phyloP scores from a whole-genome alignment of 192 early-diverging fungal species.

The Phycomyces blakesleeanus region DNA sequence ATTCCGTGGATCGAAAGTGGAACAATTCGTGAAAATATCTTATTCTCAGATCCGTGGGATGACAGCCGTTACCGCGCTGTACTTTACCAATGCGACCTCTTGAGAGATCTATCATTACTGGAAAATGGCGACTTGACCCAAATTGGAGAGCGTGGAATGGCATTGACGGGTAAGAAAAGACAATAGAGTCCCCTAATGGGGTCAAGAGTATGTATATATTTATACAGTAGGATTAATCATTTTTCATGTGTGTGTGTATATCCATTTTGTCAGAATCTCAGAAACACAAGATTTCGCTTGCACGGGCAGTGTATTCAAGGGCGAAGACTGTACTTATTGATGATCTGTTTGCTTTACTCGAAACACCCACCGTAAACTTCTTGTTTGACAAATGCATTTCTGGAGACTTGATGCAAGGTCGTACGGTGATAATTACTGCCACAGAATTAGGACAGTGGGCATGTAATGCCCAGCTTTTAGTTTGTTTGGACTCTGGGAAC shows the following conservation, averaged over 20 bases:
- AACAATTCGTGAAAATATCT: slow-evolving; percentile 68
- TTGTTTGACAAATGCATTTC: slow-evolving; percentile 51
- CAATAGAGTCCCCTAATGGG: too few species aligned
- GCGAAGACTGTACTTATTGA: slow-evolving; percentile 74
- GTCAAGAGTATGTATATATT: too few species aligned
- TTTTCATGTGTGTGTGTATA: neutral
- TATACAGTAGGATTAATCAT: too few species aligned
- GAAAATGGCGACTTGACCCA: slow-evolving; percentile 67
- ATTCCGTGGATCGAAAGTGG: slow-evolving; percentile 57
- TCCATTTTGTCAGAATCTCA: slow-evolving; percentile 42
- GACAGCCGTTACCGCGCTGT: slow-evolving; percentile 60
- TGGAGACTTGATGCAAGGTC: slow-evolving; percentile 61
- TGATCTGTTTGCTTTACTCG: slow-evolving; percentile 67
- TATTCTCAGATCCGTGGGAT: slow-evolving; percentile 56
- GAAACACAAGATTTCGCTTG: slow-evolving; percentile 74
- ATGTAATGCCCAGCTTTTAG: slow-evolving; percentile 44
- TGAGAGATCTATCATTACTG: slow-evolving; percentile 60
- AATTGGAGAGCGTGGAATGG: slow-evolving; percentile 64
- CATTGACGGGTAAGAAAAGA: slow-evolving; percentile 51
- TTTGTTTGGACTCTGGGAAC: slow-evolving; percentile 46
- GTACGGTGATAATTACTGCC: slow-evolving; percentile 80
- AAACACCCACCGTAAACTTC: slow-evolving; percentile 41
- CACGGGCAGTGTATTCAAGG: slow-evolving; percentile 72
- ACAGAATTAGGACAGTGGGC: slow-evolving; percentile 66
- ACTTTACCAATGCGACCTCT: slow-evolving; percentile 66